Percentiles rank a stretch among this genome's conserved stretches.
Evolutionary conservation across 768 basidiomycete species (phyloP).

Genomic region (Megacollybia marginata): DNA sequence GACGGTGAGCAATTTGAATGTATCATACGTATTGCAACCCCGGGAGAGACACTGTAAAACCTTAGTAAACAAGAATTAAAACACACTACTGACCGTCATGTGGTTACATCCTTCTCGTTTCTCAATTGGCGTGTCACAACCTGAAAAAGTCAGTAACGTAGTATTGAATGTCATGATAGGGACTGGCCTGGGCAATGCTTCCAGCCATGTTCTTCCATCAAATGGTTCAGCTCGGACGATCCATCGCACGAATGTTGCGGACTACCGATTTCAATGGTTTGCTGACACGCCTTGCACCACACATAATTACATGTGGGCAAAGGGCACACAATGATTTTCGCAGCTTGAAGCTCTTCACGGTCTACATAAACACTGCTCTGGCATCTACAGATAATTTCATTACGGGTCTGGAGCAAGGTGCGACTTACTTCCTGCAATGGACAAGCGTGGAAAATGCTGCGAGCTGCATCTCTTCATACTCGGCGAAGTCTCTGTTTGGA

Average conservation of each 20-base stretch:
- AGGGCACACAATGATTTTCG: constrained; percentile 41
- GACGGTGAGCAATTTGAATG: background rate
- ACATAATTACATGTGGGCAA: constrained; percentile 35
- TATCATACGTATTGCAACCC: constrained; percentile 25
- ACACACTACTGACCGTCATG: constrained; percentile 20
- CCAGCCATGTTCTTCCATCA: constrained; percentile 54
- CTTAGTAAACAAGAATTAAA: background rate
- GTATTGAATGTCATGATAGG: background rate
- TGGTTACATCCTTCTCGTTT: constrained; percentile 28
- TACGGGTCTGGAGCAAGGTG: background rate
- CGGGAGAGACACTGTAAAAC: constrained; percentile 19
- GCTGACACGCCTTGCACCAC: constrained; percentile 60
- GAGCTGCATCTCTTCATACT: constrained; percentile 41
- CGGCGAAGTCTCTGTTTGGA: constrained; percentile 28
- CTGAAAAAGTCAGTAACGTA: constrained; percentile 13
- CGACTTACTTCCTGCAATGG: constrained; percentile 42
- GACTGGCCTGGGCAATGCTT: constrained; percentile 51
- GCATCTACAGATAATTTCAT: constrained; percentile 31
- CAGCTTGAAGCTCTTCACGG: constrained; percentile 33
- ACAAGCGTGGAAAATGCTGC: constrained; percentile 32
- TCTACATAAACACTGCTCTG: constrained; percentile 41
- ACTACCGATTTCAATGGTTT: constrained; percentile 28
- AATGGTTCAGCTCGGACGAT: constrained; percentile 40
- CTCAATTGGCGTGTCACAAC: constrained; percentile 28
- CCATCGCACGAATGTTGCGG: constrained; percentile 54